These are phyloP conservation scores for Lipomyces yarrowii DNA, from an alignment of 1,139 yeast genomes.

Conservation along the genomic window DNA sequence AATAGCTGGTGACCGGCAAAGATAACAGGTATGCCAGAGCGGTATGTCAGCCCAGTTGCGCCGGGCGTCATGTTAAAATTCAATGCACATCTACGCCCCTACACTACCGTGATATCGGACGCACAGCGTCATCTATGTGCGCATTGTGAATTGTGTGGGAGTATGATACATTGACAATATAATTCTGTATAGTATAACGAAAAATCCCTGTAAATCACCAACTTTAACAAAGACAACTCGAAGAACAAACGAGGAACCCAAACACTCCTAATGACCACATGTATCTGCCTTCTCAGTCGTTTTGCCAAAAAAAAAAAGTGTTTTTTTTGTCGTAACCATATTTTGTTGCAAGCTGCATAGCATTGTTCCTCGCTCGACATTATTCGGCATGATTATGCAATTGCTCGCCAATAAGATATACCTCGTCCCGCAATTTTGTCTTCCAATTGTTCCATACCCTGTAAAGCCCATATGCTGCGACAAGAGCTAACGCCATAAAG, in stretches of 20 bases:
- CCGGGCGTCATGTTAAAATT: too few relatives aligned
- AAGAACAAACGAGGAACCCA: background rate
- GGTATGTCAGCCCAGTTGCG: too few relatives aligned
- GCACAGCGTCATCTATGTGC: too few relatives aligned
- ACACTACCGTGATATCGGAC: too few relatives aligned
- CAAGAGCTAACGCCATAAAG: conserved; percentile 10
- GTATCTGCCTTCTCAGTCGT: background rate
- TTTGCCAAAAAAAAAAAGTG: background rate
- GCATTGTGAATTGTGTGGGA: background rate
- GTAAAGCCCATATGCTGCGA: conserved; percentile 12
- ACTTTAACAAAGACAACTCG: background rate
- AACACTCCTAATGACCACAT: background rate
- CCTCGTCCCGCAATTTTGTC: conserved; percentile 40
- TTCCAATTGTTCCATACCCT: conserved; percentile 34
- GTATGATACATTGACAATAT: background rate
- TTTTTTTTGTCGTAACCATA: too few relatives aligned
- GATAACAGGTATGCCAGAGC: too few relatives aligned
- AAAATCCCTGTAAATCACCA: background rate
- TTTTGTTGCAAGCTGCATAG: background rate
- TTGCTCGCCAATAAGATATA: conserved; percentile 42
- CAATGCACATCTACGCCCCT: too few relatives aligned
- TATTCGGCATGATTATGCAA: conserved; percentile 38
- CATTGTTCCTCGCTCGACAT: background rate
- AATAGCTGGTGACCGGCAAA: too few relatives aligned
- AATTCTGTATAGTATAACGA: background rate